Conservation (phyloP, 1,139 yeast genomes). For the Arxiozyma heterogenica region DNA sequence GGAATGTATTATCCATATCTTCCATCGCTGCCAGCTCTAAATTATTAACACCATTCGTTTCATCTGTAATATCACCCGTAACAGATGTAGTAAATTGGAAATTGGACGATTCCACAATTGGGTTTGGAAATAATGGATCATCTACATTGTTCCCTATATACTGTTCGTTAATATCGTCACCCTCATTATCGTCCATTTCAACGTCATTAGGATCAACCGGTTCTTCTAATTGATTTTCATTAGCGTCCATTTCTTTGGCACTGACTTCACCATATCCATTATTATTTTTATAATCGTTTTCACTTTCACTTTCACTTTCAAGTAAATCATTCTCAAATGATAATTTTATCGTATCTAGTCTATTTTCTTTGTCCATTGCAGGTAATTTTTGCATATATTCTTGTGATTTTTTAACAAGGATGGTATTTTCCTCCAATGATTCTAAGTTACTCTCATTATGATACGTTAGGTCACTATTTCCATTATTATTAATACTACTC, state of each 20-base stretch:
- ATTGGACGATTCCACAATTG: conserved; percentile 1
- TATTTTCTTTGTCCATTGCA: conserved; percentile 19
- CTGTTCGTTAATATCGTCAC: background rate
- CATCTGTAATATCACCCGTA: conserved; percentile 1
- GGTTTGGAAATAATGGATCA: background rate
- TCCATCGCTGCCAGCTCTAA: conserved; percentile 21
- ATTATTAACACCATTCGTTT: conserved; percentile 3
- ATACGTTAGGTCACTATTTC: conserved; percentile 3
- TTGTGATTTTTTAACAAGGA: conserved; percentile 2
- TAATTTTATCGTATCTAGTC: conserved; percentile 22
- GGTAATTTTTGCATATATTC: conserved; percentile 19
- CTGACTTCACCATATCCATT: background rate
- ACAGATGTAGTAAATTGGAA: background rate
- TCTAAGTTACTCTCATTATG: background rate
- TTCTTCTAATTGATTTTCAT: background rate
- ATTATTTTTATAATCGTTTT: background rate
- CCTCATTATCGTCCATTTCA: background rate
- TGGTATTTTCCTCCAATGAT: conserved; percentile 4
- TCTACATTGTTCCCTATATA: background rate
- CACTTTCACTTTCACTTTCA: background rate
- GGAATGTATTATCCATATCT: conserved; percentile 29
- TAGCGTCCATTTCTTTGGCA: background rate
- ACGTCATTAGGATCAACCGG: background rate
- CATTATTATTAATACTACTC: conserved; percentile 5
- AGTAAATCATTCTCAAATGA: conserved; percentile 20